These are phyloP conservation scores for Chernovozyma sophiae-reginae DNA, from an alignment of 1,139 yeast genomes.

Conservation along the genomic window DNA sequence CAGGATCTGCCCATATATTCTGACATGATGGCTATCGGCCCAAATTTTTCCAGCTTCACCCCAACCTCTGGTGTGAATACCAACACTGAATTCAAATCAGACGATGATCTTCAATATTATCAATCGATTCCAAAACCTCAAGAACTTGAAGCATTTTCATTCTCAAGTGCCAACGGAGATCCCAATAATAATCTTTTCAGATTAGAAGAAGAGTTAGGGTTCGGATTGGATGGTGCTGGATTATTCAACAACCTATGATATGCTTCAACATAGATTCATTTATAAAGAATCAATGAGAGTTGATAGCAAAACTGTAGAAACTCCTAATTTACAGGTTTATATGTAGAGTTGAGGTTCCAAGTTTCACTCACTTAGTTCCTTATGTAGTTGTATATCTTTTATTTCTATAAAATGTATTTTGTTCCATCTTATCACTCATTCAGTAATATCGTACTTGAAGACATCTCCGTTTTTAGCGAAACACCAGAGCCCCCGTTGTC, in stretches of 20 bases:
- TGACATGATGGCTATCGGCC: conserved; percentile 10
- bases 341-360: no score
- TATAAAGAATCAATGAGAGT: no score
- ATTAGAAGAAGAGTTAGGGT: conserved; percentile 45
- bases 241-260: conserved; percentile 14
- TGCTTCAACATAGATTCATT: no score
- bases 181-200: conserved; percentile 23
- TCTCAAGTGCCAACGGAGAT: conserved; percentile 14
- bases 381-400: no score
- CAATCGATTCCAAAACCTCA: conserved; percentile 45
- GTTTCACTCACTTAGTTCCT: no score
- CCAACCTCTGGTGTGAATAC: conserved; percentile 31
- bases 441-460: conserved; percentile 27
- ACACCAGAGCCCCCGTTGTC: conserved; percentile 43
- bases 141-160: conserved; percentile 40
- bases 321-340: no score
- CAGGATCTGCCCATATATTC: conserved; percentile 4
- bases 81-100: conserved; percentile 21
- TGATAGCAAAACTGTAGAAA: no score
- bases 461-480: conserved; percentile 53
- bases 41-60: conserved; percentile 11
- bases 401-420: neutral
- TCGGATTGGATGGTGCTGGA: conserved; percentile 42
- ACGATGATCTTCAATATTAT: conserved; percentile 26
- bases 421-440: no score